Conservation (phyloP, 1,284 basidiomycete species). For the Psilocybe mexicana region DNA sequence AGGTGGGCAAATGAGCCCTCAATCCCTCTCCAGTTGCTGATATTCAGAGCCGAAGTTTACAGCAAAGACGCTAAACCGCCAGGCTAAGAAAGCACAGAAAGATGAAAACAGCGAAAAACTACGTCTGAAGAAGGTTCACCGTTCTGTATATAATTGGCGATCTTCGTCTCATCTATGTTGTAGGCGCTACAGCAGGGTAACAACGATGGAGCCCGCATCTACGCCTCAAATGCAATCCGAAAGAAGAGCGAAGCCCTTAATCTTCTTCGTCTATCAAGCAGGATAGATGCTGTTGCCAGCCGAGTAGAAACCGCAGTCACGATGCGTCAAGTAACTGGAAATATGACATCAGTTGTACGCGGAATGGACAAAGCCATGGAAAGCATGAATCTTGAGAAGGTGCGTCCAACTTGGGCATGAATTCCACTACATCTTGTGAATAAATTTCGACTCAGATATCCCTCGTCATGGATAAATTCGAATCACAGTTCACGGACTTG, state of each 20-base stretch:
- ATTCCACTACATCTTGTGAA: not conserved
- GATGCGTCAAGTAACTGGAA: constrained; percentile 93
- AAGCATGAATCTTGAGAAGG: constrained; percentile 96
- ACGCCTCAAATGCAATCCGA: constrained; percentile 96
- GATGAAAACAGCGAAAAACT: constrained; percentile 87
- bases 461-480: constrained; percentile 99
- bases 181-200: constrained; percentile 98
- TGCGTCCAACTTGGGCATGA: constrained; percentile 38
- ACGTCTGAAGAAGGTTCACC: constrained; percentile 85
- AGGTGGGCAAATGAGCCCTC: constrained; percentile 48
- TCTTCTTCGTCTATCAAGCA: constrained; percentile 81
- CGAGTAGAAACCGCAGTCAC: constrained; percentile 99
- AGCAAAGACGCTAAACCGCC: constrained; percentile 87
- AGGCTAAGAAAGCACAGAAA: constrained; percentile 95
- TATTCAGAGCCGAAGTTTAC: constrained; percentile 69
- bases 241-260: constrained; percentile 98
- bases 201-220: constrained; percentile 97
- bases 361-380: constrained; percentile 99
- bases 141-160: not conserved
- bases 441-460: constrained; percentile 71
- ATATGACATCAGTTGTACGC: constrained; percentile 94
- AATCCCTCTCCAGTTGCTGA: not conserved
- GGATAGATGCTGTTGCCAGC: constrained; percentile 96
- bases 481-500: constrained; percentile 93
- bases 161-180: constrained; percentile 13